Base-by-base conservation (phyloP, 805 yeast species). In the Nakazawaea wyomingensis region DNA sequence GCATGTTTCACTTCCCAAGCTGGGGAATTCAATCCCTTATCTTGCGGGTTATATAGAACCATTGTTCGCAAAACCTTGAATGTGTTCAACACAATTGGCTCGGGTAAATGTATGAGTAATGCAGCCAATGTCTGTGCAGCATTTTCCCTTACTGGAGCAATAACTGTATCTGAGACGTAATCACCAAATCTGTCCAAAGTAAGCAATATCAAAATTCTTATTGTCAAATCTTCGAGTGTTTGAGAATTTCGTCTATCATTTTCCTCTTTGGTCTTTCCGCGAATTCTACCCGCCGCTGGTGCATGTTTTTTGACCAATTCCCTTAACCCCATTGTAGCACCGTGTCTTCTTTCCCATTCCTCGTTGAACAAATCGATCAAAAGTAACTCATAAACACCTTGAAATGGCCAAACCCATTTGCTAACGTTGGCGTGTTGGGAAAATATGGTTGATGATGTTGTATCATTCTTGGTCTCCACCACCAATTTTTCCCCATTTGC, bases 1-100 rank as follows among this genome's bases (percentile, higher is more conserved):
- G 98, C 99, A 68, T 93, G 99, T 46, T 93, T 85, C 3, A 96
- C 98, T 59, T 95, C 97, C 99, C 99, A 93, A 43, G 89, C 74
- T 3, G 83, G 78, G 14, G 65, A 56, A 34, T 72, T 66, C 10
- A 68, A 60, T 1, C 68, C 78, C 18, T 76, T 60, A 18, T 48
- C 50, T n/a, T 43, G 40, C 4, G 66, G 54, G 34, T 72, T 69
- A 59, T 91, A 97, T 37, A 83, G 61, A 1, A 90, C 88, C 40
- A 93, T 65, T 34, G 76, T 72, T 39, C 80, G 75, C 46, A 93
- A 69, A 16, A 82, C 79, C 9, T 68, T 55, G 56, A 89, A 91
- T 0, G 87, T 78, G 38, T 73, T 69, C 7, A 78, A 54, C 5
- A 85, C 82, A 1, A 76, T 65, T 2, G 69, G 72, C 31, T 75